A percentile compares a stretch with the other conserved stretches of the same genome.
Evolutionary conservation across 2,329 filamentous ascomycete genomes (phyloP).

Genomic region (Akanthomyces uredinophilus): DNA sequence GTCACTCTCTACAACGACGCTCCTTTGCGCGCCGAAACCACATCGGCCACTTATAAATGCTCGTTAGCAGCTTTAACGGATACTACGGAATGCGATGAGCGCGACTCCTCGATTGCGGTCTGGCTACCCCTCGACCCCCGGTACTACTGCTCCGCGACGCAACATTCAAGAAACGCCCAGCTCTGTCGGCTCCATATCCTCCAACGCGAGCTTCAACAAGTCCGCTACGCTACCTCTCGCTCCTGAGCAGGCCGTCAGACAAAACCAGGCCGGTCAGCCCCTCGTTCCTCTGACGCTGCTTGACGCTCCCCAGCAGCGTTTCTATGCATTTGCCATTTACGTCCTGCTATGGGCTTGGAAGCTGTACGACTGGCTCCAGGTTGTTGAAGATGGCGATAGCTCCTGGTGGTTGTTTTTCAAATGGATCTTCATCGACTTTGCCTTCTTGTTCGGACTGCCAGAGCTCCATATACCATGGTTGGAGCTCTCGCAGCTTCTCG

Average conservation of each 20-base stretch:
- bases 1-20: neutral
- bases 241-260: constrained; percentile 35
- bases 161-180: constrained; percentile 29
- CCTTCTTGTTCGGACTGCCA: constrained; percentile 83
- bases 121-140: constrained; percentile 74
- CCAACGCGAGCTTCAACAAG: constrained; percentile 25
- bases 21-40: neutral
- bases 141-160: constrained; percentile 37
- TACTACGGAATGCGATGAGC: constrained; percentile 67
- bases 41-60: neutral
- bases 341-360: constrained; percentile 72
- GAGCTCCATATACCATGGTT: constrained; percentile 92
- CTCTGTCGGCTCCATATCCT: constrained; percentile 27
- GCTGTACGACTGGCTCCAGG: constrained; percentile 75
- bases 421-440: constrained; percentile 82
- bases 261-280: constrained; percentile 42
- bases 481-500: constrained; percentile 75
- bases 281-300: constrained; percentile 76
- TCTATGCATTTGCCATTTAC: constrained; percentile 82
- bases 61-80: constrained; percentile 10
- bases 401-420: constrained; percentile 91
- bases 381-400: constrained; percentile 75
- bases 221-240: constrained; percentile 40
- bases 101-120: constrained; percentile 76
- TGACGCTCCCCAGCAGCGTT: constrained; percentile 84